Evolutionary conservation across 2,329 filamentous ascomycete species (phyloP).

Genomic region (Rhytidhysteron rufulum): DNA sequence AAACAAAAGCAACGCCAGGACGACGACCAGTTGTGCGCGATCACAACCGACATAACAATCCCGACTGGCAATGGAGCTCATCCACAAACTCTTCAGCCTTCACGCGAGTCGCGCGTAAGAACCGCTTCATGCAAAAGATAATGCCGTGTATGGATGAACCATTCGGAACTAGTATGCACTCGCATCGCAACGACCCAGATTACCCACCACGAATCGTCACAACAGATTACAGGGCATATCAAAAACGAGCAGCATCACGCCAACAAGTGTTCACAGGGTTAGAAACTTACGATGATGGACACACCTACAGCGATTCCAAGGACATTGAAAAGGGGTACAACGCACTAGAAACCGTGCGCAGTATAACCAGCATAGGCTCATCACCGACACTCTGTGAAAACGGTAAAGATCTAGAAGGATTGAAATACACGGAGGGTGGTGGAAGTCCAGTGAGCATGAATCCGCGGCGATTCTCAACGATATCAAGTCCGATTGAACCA

Average conservation of each 20-base stretch:
- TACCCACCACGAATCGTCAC: constrained; percentile 19
- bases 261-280: constrained; percentile 17
- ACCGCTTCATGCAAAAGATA: constrained; percentile 26
- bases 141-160: constrained; percentile 33
- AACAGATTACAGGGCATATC: constrained; percentile 13
- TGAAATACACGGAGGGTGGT: constrained; percentile 15
- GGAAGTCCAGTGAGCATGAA: no score
- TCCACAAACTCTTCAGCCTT: constrained; percentile 23
- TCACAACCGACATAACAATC: constrained; percentile 25
- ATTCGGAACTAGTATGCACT: constrained; percentile 17
- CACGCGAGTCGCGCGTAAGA: constrained; percentile 17
- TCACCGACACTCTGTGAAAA: constrained; percentile 30
- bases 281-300: constrained; percentile 16
- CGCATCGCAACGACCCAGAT: constrained; percentile 12
- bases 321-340: constrained; percentile 28
- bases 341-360: constrained; percentile 27
- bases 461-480: no score
- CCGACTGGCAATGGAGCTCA: constrained; percentile 24
- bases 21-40: constrained; percentile 30
- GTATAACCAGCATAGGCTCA: constrained; percentile 27
- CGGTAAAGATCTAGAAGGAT: no score
- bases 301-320: neutral
- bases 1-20: constrained; percentile 28
- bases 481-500: constrained; percentile 15
- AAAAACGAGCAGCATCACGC: constrained; percentile 21